Base-by-base conservation (phyloP, 2,329 filamentous ascomycete species). In the Tolypocladium ovalisporum region DNA sequence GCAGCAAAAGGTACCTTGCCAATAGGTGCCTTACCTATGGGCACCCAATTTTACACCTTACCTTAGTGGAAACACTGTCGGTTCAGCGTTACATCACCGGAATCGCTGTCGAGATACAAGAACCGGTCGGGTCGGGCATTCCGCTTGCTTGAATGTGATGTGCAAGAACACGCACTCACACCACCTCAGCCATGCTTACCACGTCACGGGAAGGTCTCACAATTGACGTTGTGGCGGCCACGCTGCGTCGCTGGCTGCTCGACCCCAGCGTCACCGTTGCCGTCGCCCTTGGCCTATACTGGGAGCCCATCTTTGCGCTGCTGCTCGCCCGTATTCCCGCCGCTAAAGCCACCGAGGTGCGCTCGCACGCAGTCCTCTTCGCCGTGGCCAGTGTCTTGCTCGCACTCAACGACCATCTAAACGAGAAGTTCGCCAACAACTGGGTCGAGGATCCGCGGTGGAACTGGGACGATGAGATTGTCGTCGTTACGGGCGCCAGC, bases 151-250 rank as follows among this genome's bases (percentile, higher is more conserved):
- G 40, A 8, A 24, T 5, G n/a, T 6, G 12, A 42, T 13, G 9
- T 7, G 19, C 39, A 24, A 19, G 19, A 44, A 22, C 17, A 29
- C 1, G 15, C 42, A 40, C 39, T 22, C 8, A 7, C 4, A 19
- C 42, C 24, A 24, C 42, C 1, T 6, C 42, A 19, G 44, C 24
- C 19, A 49, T 49, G 44, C 27, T 27, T 8, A 19, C 44, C 24
- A 32, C 44, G 15, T 49, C 35, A 56, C 64, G 44, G 22, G 65
- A 66, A 56, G 66, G 66, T n/a, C 57, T 67, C 44, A 67, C 63
- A 17, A 52, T 67, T 27, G 65, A 68, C 52, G 61, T 61, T 4
- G 56, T 66, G 22, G 57, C 51, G 22, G 22, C 57, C n/a, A 56
- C 60, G 32, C 17, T 64, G 2, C 55, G 58, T n/a, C 62, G 58